Base-by-base conservation (phyloP, 75 land plant species). In the Sequoia sempervirens region DNA sequence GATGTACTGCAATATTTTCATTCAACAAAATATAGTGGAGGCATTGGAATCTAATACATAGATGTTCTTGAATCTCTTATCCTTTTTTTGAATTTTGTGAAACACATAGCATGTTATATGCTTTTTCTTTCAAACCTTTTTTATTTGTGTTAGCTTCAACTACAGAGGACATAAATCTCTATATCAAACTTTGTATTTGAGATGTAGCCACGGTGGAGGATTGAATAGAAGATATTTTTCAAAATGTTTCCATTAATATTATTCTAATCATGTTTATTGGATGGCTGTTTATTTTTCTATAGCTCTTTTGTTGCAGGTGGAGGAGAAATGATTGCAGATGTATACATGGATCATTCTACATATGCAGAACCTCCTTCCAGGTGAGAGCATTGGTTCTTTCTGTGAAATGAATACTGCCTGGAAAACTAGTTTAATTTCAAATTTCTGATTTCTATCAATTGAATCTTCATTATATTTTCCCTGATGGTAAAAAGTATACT, bases 251-350 rank as follows among this genome's bases (percentile, higher is more conserved):
- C 40, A 15, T 75, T 1, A 20, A 34, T 75, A 17, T 75, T 32
- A 54, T 40, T 56, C 30, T 70, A 41, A 5, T 68, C 30, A 41
- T 86, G n/a, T 80, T 18, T 30, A 28, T 75, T 15, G 40, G 81
- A 23, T 87, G 36, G 40, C 66, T 30, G 17, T 75, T 18, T 74
- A 52, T 68, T 61, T 37, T 80, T 11, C 10, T 53, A 52, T 70
- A 50, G 34, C 18, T 20, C 38, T 50, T 69, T 7, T 73, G 14
- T 54, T 54, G 20, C 86, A 97, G 99, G 97, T 89, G 99, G 99
- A 45, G 99, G 99, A 68, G 98, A 97, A 88, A 97, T 97, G 99
- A 97, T 97, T 75, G 84, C 92, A 36, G 99, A 97, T 78, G 99
- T 97, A 37, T 91, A 79, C 84, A 69, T 92, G 37, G 92, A 94